These are phyloP conservation scores for Spencermartinsiella europaea DNA, from an alignment of 805 yeast species.

Conservation along the genomic window DNA sequence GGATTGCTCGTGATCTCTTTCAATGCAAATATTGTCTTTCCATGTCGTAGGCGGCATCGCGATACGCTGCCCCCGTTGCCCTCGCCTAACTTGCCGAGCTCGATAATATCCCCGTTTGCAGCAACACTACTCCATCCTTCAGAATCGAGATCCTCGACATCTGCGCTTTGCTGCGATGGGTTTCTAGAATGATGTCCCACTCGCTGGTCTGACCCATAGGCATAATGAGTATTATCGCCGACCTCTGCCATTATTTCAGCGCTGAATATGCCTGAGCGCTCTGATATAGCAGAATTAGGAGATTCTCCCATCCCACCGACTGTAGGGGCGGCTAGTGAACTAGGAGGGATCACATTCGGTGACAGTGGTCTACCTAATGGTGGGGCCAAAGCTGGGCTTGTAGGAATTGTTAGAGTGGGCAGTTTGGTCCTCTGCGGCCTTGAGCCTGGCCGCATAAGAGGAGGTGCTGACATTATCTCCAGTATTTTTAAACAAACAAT, in stretches of 20 bases:
- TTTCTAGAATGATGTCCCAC: neutral
- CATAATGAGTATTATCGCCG: slow-evolving; percentile 3
- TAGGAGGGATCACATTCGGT: slow-evolving; percentile 2
- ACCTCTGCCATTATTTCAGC: slow-evolving; percentile 26
- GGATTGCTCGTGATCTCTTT: slow-evolving; percentile 71
- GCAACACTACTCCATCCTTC: slow-evolving; percentile 69
- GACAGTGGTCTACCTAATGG: neutral
- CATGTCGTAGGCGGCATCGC: slow-evolving; percentile 60
- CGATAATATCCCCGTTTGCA: slow-evolving; percentile 55
- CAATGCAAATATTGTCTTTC: slow-evolving; percentile 71
- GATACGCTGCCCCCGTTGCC: slow-evolving; percentile 92
- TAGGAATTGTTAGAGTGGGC: slow-evolving; percentile 23
- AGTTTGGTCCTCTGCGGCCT: slow-evolving; percentile 19
- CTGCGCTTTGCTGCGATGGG: slow-evolving; percentile 7
- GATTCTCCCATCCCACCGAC: slow-evolving; percentile 1
- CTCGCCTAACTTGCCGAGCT: slow-evolving; percentile 75
- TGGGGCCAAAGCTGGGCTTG: neutral
- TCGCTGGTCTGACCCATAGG: neutral
- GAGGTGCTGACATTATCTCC: slow-evolving; percentile 17
- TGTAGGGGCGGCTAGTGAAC: neutral
- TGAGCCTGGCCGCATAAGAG: slow-evolving; percentile 15
- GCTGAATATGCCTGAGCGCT: slow-evolving; percentile 16
- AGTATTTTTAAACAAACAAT: no score
- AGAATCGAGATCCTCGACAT: slow-evolving; percentile 49
- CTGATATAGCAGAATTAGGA: slow-evolving; percentile 14